These are phyloP conservation scores for Actinomortierella wolfii DNA, from an alignment of 371 early-diverging fungal genomes.

Conservation along the genomic window DNA sequence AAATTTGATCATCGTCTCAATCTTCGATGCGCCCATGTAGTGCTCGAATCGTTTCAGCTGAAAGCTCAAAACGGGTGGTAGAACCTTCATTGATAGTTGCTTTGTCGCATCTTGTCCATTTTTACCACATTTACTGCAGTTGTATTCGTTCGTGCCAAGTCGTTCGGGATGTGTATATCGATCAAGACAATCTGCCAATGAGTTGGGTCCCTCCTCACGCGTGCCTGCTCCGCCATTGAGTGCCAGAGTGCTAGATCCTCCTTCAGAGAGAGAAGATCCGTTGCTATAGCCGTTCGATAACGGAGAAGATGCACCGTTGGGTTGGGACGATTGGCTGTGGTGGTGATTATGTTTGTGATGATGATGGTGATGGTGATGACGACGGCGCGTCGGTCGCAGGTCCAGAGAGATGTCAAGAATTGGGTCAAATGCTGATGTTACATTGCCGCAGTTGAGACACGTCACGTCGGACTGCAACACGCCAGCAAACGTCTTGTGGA, in stretches of 20 bases:
- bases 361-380: too few species aligned
- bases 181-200: slow-evolving; percentile 58
- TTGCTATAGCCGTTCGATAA: slow-evolving; percentile 1
- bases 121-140: slow-evolving; percentile 73
- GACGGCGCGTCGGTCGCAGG: slow-evolving; percentile 53
- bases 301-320: not conserved
- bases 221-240: not conserved
- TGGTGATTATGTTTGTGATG: too few species aligned
- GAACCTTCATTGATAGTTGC: slow-evolving; percentile 81
- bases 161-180: slow-evolving; percentile 79
- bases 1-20: slow-evolving; percentile 85
- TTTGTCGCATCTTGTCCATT: slow-evolving; percentile 78
- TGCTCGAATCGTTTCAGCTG: slow-evolving; percentile 95
- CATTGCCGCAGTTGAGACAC: slow-evolving; percentile 81
- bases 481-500: slow-evolving; percentile 93
- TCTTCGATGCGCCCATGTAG: slow-evolving; percentile 72
- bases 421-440: slow-evolving; percentile 83
- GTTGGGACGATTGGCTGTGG: not conserved
- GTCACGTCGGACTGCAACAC: slow-evolving; percentile 88
- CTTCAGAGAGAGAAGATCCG: not conserved
- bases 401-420: slow-evolving; percentile 93
- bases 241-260: too few species aligned
- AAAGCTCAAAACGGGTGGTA: slow-evolving; percentile 89
- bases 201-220: slow-evolving; percentile 38
- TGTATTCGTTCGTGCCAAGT: slow-evolving; percentile 72